phyloP scores from a whole-genome alignment of 2,329 filamentous ascomycete genomes.

The Pseudogymnoascus sp. region DNA sequence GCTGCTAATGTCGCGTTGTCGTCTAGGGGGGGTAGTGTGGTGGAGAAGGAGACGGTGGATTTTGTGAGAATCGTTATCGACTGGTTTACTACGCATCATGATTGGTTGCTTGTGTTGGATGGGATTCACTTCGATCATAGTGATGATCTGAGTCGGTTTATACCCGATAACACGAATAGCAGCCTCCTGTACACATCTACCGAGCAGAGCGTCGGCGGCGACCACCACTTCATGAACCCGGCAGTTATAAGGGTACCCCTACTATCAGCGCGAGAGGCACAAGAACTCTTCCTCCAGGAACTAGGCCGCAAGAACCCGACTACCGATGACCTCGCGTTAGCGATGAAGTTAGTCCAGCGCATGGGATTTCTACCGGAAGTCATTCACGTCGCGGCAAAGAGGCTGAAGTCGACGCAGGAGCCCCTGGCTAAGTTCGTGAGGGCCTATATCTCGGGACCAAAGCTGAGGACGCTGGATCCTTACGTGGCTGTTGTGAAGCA shows the following conservation, averaged over 20 bases:
- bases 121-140: conserved; percentile 54
- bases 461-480: conserved; percentile 41
- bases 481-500: conserved; percentile 43
- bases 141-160: conserved; percentile 47
- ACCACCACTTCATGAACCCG: conserved; percentile 50
- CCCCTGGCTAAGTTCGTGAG: conserved; percentile 54
- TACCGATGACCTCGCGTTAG: conserved; percentile 45
- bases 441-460: conserved; percentile 47
- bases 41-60: conserved; percentile 30
- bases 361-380: conserved; percentile 60
- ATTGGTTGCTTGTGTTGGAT: conserved; percentile 62
- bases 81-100: conserved; percentile 53
- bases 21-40: conserved; percentile 26
- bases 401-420: conserved; percentile 52
- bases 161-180: conserved; percentile 55
- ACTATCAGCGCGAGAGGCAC: conserved; percentile 48
- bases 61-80: conserved; percentile 49
- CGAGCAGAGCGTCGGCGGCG: conserved; percentile 47
- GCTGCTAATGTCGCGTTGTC: conserved; percentile 47
- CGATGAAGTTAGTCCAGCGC: conserved; percentile 52
- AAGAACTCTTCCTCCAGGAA: conserved; percentile 52
- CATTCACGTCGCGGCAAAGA: conserved; percentile 57
- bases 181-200: conserved; percentile 63
- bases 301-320: conserved; percentile 50
- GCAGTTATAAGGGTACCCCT: conserved; percentile 47